Base-by-base conservation (phyloP, 495 filamentous ascomycete genomes). In the Penicillium chermesinum region DNA sequence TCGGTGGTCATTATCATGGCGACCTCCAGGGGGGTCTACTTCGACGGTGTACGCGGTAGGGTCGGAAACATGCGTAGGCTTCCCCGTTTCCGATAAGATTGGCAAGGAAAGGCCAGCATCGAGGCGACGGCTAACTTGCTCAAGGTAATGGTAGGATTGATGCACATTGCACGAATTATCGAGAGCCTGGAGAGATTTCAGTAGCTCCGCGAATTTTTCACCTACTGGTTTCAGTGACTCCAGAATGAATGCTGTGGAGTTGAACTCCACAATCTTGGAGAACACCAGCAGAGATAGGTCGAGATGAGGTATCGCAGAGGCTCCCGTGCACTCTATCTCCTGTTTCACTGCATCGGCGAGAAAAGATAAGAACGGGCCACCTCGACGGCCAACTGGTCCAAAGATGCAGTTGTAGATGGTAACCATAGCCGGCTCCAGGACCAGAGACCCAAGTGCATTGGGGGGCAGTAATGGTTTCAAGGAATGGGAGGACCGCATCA, bases 1-100 rank as follows among this genome's bases (percentile, higher is more conserved):
- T 0, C 55, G 68, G 40, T 77, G 64, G 57, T 88, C 85, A 54
- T 89, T 90, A 55, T 87, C 76, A 50, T 90, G 85, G 16, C 59
- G 53, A 8, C 56, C 55, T n/a, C 66, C 63, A 1, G 53, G 54
- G 12, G 55, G 41, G 0, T 55, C 52, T 22, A 22, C 16, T 8
- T 41, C 8, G 13, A 39, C 25, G 10, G 34, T 21, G 12, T 30
- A 10, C 25, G 25, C 10, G 7, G 7, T 9, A 19, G 38, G 12
- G 7, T 22, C 4, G 1, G 6, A n/a, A 14, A n/a, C 13, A 8
- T 13, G 13, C n/a, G 18, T 2, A 19, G 12, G 7, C 5, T 13
- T 25, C 14, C 9, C 21, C 13, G 21, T 9, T 13, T 12, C 7
- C 7, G 14, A 37, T 19, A 10, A 7, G 10, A 9, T 41, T 2